Evolutionary conservation across 2,329 filamentous ascomycete species (phyloP), one percentile per base, ranked within the genome.

Genomic region (Scopulariopsis brevicaulis): DNA sequence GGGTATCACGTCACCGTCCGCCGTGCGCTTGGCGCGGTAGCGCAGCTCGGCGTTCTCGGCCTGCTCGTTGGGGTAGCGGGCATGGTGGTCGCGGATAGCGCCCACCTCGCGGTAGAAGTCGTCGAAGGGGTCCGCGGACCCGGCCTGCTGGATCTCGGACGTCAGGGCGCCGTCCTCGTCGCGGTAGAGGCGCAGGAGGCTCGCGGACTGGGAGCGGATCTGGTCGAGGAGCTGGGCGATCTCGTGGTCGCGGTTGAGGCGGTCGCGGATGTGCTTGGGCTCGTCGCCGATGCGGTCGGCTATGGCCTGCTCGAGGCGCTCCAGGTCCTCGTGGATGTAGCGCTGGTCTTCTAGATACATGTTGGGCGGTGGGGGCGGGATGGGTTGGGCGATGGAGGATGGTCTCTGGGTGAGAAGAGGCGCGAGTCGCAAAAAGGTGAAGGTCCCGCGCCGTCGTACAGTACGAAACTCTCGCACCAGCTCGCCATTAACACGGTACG

Each of bases 341-440:
- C 94, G 84, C 74, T 97, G 88, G 65, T 97, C 92, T 77, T 99
- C 95, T 62, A 96, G 75, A 64, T 96, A 77, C 91, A 96, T 86
- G 7, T 52, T 74, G 43, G 32, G 28, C 24, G 18, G 63, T 51
- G 24, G 35, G 15, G 40, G 55, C 3, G 20, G 46, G 46, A 46
- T n/a, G 20, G 2, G 43, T 5, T 48, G 7, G 7, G n/a, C 12
- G n/a, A 50, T n/a, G 20, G n/a, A 22, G n/a, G 20, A 51, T 24
- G 55, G 12, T 50, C n/a, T 32, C 8, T 20, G 24, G 54, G 37
- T 22, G 37, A 37, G 24, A 25, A 54, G 52, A 8, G 34, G 32
- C 34, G 24, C n/a, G 20, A 15, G 32, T 53, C 20, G 28, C 32
- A 40, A 54, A 54, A 54, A 32, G 18, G 40, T 18, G 40, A 46